These are phyloP conservation scores for Ceratocystis harringtonii DNA, from an alignment of 2,329 filamentous ascomycete genomes.

Conservation along the genomic window DNA sequence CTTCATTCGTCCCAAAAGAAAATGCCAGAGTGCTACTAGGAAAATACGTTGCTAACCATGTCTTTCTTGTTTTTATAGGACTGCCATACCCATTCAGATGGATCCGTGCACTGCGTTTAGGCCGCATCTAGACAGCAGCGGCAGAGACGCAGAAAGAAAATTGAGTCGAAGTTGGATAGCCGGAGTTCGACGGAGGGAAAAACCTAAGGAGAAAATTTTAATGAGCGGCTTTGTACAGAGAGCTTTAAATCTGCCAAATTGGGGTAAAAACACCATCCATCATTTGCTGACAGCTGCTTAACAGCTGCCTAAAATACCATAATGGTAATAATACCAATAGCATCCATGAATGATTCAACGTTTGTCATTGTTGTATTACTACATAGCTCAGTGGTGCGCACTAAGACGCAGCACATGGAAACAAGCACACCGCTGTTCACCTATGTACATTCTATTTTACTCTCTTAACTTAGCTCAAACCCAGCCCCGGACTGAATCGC, in stretches of 20 bases:
- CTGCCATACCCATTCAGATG: conserved; percentile 30
- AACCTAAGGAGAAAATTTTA: no score
- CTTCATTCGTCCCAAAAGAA: not conserved
- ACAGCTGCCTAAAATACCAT: no score
- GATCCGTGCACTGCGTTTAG: conserved; percentile 25
- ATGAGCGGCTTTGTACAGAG: no score
- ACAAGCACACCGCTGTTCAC: no score
- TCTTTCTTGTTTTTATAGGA: conserved; percentile 38
- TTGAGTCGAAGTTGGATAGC: not conserved
- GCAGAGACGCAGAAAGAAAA: not conserved
- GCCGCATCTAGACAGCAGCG: not conserved
- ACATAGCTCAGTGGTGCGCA: no score
- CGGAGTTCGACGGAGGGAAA: not conserved
- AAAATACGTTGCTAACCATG: not conserved
- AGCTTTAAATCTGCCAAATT: not conserved
- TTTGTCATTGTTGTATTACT: no score
- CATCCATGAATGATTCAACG: not conserved
- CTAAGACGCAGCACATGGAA: no score
- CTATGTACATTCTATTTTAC: not conserved
- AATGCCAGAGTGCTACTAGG: not conserved
- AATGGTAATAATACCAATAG: no score
- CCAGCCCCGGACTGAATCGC: conserved; percentile 81
- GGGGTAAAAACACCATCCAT: no score
- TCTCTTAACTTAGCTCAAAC: conserved; percentile 58
- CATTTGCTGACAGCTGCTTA: no score